These are phyloP conservation scores for Yarrowia sp. DNA, from an alignment of 805 yeast genomes.

Conservation along the genomic window DNA sequence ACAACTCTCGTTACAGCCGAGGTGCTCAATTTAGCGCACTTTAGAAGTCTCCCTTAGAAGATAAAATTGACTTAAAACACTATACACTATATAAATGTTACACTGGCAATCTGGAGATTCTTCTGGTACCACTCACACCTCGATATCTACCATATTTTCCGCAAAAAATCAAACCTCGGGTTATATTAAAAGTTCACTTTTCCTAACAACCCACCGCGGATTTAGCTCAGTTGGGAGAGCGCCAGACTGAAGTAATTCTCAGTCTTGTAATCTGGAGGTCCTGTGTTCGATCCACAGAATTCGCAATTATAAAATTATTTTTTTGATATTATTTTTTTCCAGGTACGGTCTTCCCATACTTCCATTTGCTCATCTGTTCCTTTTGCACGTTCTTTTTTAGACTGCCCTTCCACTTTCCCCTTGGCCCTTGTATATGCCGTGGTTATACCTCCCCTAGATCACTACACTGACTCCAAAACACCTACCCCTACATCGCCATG, in stretches of 20 bases:
- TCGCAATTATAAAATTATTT: slow-evolving; percentile 46
- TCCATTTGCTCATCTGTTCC: not conserved
- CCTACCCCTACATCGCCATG: not conserved
- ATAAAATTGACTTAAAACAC: too few species aligned
- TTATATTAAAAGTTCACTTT: not conserved
- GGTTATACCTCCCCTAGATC: not conserved
- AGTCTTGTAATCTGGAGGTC: slow-evolving; percentile 68
- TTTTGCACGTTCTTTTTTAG: not conserved
- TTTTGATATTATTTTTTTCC: not conserved
- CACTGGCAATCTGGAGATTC: too few species aligned
- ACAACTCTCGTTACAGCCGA: too few species aligned
- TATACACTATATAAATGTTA: too few species aligned
- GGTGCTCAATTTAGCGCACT: too few species aligned
- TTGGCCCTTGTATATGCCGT: not conserved
- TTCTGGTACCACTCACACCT: too few species aligned
- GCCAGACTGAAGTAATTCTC: slow-evolving; percentile 49
- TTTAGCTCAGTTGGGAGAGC: slow-evolving; percentile 54
- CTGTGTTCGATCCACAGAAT: slow-evolving; percentile 79
- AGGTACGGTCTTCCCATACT: not conserved
- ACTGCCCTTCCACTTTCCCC: slow-evolving; percentile 3
- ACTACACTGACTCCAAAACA: not conserved
- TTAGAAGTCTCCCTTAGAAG: too few species aligned
- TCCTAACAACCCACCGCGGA: slow-evolving; percentile 21
- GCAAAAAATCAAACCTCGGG: too few species aligned
- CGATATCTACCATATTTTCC: too few species aligned